Evolutionary conservation across 1,284 basidiomycete species (phyloP).

Genomic region (Malassezia cuniculi): DNA sequence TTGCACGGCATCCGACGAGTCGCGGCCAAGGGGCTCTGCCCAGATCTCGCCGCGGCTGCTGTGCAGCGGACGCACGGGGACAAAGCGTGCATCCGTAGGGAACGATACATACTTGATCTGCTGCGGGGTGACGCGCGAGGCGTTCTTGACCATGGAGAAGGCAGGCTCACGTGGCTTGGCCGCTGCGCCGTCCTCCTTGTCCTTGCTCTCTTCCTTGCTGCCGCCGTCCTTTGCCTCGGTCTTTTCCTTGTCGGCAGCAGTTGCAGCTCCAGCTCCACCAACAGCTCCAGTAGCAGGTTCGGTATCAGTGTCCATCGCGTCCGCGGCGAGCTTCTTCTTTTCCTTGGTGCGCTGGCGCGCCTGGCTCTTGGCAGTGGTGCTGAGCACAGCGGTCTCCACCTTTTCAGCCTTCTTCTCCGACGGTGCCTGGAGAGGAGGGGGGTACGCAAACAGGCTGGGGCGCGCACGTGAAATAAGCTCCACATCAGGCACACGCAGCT

Average conservation of each 20-base stretch:
- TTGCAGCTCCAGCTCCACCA: conserved; percentile 15
- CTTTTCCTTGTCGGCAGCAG: conserved; percentile 8
- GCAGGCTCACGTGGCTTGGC: conserved; percentile 55
- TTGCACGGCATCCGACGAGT: conserved; percentile 9
- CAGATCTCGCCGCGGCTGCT: conserved; percentile 18
- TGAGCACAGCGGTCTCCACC: conserved; percentile 42
- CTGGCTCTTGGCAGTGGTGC: conserved; percentile 41
- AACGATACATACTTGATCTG: conserved; percentile 76
- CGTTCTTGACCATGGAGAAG: no score
- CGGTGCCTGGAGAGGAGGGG: conserved; percentile 30
- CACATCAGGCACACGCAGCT: conserved; percentile 36
- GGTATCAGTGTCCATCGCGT: conserved; percentile 35
- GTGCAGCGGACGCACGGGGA: conserved; percentile 69
- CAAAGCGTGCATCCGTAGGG: conserved; percentile 64
- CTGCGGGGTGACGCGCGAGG: conserved; percentile 80
- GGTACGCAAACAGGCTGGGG: conserved; percentile 42
- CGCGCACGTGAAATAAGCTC: conserved; percentile 37
- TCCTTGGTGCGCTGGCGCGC: conserved; percentile 41
- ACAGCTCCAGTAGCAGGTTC: no score
- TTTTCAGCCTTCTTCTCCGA: conserved; percentile 42
- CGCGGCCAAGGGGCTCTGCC: conserved; percentile 13
- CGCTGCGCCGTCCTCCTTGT: conserved; percentile 8
- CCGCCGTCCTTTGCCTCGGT: conserved; percentile 4
- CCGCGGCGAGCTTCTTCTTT: conserved; percentile 22
- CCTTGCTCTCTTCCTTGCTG: conserved; percentile 23